A percentile compares a stretch with the other conserved stretches of the same genome.
Conservation (phyloP, 352 stramenopile genomes). For the Phytopythium sindhum region DNA sequence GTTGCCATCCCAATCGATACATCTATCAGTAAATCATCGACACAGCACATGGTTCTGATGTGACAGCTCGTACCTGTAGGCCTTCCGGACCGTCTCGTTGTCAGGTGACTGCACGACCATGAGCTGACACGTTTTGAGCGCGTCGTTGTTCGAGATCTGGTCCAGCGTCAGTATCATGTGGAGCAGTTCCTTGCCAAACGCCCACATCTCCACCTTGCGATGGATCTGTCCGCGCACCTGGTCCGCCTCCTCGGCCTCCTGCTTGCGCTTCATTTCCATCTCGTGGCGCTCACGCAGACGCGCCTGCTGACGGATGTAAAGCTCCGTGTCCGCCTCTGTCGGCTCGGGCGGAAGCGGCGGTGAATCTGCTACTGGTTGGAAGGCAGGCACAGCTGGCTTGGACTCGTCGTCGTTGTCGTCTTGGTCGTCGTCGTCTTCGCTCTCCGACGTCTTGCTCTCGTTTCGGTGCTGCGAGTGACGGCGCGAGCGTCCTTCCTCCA, state of each 20-base stretch:
- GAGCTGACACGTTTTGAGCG: slow-evolving; percentile 69
- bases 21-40: not conserved
- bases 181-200: slow-evolving; percentile 77
- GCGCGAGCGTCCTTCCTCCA: slow-evolving; percentile 28
- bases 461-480: slow-evolving; percentile 35
- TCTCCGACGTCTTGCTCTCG: slow-evolving; percentile 56
- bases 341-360: slow-evolving; percentile 71
- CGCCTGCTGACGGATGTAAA: slow-evolving; percentile 82
- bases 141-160: slow-evolving; percentile 70
- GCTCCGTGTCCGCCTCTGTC: slow-evolving; percentile 61
- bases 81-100: slow-evolving; percentile 79
- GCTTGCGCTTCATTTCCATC: slow-evolving; percentile 76
- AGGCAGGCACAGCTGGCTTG: slow-evolving; percentile 9
- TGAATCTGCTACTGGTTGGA: slow-evolving; percentile 16
- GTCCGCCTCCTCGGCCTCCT: slow-evolving; percentile 78
- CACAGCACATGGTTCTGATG: not conserved
- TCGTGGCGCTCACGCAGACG: slow-evolving; percentile 78
- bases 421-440: slow-evolving; percentile 53
- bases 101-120: slow-evolving; percentile 79
- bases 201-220: slow-evolving; percentile 75
- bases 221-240: slow-evolving; percentile 75
- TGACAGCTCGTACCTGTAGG: slow-evolving; percentile 47
- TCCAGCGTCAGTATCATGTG: slow-evolving; percentile 86
- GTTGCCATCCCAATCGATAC: not conserved
- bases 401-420: slow-evolving; percentile 25